These are phyloP conservation scores for Penicillium steckii DNA, from an alignment of 495 filamentous ascomycete genomes.

Conservation along the genomic window DNA sequence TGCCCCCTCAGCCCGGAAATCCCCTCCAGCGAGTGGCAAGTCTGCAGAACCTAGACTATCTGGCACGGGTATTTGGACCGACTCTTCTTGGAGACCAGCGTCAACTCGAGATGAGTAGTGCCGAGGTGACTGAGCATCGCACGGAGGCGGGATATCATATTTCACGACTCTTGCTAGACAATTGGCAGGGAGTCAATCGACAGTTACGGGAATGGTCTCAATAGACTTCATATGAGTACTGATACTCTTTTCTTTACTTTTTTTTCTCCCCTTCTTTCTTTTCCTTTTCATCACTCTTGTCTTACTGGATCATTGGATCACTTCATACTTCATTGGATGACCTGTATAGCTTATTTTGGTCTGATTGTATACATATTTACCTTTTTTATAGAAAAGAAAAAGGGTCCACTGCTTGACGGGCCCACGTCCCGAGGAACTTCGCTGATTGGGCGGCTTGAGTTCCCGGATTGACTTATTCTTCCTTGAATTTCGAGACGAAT, in stretches of 20 bases:
- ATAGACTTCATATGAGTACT: too few relatives aligned
- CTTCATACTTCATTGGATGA: too few relatives aligned
- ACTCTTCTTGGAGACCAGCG: slow-evolving; percentile 23
- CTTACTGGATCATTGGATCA: too few relatives aligned
- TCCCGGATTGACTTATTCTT: slow-evolving; percentile 13
- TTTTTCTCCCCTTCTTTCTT: too few relatives aligned
- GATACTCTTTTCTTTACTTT: not conserved
- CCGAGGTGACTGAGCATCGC: not conserved
- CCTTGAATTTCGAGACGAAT: not conserved
- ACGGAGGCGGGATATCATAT: too few relatives aligned
- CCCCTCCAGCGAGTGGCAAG: slow-evolving; percentile 19
- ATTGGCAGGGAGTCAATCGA: slow-evolving; percentile 35
- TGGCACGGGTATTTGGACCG: slow-evolving; percentile 35
- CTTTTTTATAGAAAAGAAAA: too few relatives aligned
- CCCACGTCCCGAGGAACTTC: not conserved
- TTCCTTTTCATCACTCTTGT: too few relatives aligned
- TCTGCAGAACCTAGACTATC: slow-evolving; percentile 22
- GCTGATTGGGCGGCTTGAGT: slow-evolving; percentile 19
- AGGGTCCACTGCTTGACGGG: not conserved
- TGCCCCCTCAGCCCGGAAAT: slow-evolving; percentile 15
- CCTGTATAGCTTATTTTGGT: too few relatives aligned
- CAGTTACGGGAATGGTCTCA: slow-evolving; percentile 32
- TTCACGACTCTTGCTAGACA: slow-evolving; percentile 29
- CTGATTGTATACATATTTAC: too few relatives aligned
- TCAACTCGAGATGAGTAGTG: not conserved